Percentiles rank a stretch among this genome's conserved stretches.
Conservation (phyloP, 208 protist genomes). For the Dictyostelium gargantuum region DNA sequence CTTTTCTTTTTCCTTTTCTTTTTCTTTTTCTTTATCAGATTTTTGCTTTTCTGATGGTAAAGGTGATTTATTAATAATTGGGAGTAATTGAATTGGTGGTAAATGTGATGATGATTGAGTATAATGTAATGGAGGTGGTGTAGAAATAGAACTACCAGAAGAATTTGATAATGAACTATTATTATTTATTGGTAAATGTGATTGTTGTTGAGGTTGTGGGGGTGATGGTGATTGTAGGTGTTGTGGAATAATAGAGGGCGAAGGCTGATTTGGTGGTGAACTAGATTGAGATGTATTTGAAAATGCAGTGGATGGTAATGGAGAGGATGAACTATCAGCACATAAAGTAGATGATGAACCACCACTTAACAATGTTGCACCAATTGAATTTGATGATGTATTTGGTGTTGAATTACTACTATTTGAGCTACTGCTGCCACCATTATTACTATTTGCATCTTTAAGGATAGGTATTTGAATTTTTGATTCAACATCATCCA, state of each 20-base stretch:
- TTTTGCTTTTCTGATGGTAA: not conserved
- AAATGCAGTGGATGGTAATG: not conserved
- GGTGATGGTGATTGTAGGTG: not conserved
- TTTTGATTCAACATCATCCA: not conserved
- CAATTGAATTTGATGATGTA: not conserved
- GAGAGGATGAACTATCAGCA: not conserved
- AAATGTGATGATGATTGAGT: not conserved
- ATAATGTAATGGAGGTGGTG: not conserved
- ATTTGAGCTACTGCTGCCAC: not conserved
- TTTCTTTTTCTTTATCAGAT: not conserved
- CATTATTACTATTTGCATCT: not conserved
- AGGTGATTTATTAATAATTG: not conserved
- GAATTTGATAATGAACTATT: too few species aligned
- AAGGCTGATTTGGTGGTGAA: conserved; percentile 13
- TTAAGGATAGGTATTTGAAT: not conserved
- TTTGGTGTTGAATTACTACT: not conserved
- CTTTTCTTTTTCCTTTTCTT: not conserved
- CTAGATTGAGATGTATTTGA: not conserved
- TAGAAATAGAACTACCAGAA: not conserved
- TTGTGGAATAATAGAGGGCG: not conserved
- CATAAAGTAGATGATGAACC: not conserved
- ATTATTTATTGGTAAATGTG: not conserved
- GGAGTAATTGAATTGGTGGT: not conserved
- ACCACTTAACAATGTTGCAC: not conserved
- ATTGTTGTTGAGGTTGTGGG: not conserved